Percentiles rank a stretch among this genome's conserved stretches.
These are phyloP conservation scores for Trypanosoma scelopori DNA, from an alignment of 208 protist genomes.

Conservation along the genomic window DNA sequence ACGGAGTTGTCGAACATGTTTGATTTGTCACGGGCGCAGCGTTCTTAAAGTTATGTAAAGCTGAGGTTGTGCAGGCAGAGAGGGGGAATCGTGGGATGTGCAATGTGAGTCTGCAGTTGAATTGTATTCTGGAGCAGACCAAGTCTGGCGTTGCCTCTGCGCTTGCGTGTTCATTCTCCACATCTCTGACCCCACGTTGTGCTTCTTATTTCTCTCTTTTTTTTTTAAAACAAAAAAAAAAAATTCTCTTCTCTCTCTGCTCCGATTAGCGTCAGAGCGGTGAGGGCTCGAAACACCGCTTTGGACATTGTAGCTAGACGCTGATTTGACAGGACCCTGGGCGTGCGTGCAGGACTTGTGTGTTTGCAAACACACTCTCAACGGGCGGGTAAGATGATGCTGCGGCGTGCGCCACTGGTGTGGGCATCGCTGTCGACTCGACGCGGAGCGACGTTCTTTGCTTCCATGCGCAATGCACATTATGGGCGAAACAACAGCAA, in stretches of 20 bases:
- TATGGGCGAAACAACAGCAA: constrained; percentile 15
- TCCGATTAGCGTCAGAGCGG: not conserved
- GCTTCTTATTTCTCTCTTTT: constrained; percentile 6
- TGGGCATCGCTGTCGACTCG: not conserved
- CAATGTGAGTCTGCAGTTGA: no score
- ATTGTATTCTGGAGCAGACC: no score
- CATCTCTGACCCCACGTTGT: not conserved
- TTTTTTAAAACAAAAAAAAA: no score
- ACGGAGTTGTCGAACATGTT: constrained; percentile 10
- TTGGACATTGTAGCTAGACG: no score
- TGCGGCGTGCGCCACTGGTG: not conserved
- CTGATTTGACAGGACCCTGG: no score
- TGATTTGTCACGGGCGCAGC: not conserved
- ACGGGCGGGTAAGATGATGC: not conserved
- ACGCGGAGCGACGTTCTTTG: not conserved
- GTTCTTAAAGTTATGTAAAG: not conserved
- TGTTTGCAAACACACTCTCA: no score
- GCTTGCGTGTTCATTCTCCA: not conserved
- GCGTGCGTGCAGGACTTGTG: no score
- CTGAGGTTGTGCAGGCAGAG: not conserved
- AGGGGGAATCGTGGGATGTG: not conserved
- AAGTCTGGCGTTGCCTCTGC: no score
- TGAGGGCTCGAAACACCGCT: no score
- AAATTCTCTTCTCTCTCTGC: constrained; percentile 4
- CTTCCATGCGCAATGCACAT: not conserved